Percentiles rank a stretch among this genome's conserved stretches.
phyloP scores from a whole-genome alignment of 306 rosid genomes.

The Cucumis melo region DNA sequence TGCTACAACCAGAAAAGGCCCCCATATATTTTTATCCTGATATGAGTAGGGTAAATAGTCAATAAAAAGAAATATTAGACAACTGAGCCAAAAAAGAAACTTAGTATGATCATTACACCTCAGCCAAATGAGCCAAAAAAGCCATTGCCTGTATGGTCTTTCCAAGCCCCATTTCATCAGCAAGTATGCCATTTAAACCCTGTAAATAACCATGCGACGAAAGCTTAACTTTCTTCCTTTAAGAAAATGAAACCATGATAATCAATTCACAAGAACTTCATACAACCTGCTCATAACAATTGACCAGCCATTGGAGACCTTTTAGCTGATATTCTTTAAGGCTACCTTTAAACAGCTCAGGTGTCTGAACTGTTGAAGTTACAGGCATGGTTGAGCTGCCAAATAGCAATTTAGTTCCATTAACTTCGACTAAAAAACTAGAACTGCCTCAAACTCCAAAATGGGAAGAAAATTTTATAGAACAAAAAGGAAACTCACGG shows the following conservation, averaged over 20 bases:
- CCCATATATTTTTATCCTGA: conserved; percentile 99
- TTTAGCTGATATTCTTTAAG: conserved; percentile 90
- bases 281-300: conserved; percentile 95
- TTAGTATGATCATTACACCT: conserved; percentile 53
- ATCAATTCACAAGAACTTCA: conserved; percentile 3
- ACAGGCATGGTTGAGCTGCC: conserved; percentile 98
- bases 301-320: conserved; percentile 99
- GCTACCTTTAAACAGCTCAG: conserved; percentile 69
- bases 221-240: background rate
- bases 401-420: conserved; percentile 17
- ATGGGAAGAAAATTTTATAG: background rate
- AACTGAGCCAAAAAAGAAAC: background rate
- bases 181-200: conserved; percentile 98
- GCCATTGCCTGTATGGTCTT: conserved; percentile 99
- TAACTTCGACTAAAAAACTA: conserved; percentile 7
- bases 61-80: conserved; percentile 1
- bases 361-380: conserved; percentile 85
- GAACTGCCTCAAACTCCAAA: conserved; percentile 10
- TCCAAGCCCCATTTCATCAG: conserved; percentile 99
- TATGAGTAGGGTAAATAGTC: conserved; percentile 16
- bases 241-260: background rate
- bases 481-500: conserved; percentile 48
- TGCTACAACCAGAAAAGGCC: conserved; percentile 94
- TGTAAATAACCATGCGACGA: conserved; percentile 8
- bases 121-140: conserved; percentile 95